phyloP scores from a whole-genome alignment of 1,284 basidiomycete genomes.

The Cryptococcus hybrid region DNA sequence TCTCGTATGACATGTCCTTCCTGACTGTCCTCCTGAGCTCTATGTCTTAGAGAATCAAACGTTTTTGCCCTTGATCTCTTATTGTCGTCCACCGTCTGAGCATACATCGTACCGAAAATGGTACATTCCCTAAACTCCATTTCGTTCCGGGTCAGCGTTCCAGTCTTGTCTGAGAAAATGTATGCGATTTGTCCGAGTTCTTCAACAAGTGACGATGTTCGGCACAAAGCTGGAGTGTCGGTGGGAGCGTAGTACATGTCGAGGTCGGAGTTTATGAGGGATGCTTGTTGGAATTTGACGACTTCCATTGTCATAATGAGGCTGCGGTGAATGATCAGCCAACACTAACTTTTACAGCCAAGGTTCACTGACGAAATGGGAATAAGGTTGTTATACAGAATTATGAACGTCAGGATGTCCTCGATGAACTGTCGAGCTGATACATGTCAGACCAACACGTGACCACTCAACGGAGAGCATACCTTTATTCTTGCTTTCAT shows the following conservation, averaged over 20 bases:
- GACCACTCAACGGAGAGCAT: constrained; percentile 1
- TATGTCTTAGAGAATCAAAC: constrained; percentile 43
- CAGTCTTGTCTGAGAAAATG: constrained; percentile 98
- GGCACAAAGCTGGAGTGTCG: constrained; percentile 93
- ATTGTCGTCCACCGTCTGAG: constrained; percentile 81
- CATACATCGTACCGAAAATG: constrained; percentile 84
- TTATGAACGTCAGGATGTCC: constrained; percentile 98
- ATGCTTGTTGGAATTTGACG: constrained; percentile 97
- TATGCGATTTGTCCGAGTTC: constrained; percentile 95
- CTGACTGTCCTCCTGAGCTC: constrained; percentile 56
- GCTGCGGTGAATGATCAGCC: constrained; percentile 20
- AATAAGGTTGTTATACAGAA: constrained; percentile 98
- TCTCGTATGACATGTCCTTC: constrained; percentile 73
- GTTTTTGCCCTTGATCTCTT: constrained; percentile 58
- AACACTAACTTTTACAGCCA: background rate
- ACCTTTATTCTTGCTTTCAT: constrained; percentile 48
- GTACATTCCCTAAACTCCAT: constrained; percentile 97
- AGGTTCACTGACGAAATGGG: constrained; percentile 74
- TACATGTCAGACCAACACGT: constrained; percentile 3
- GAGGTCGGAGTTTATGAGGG: constrained; percentile 93
- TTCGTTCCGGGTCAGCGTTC: constrained; percentile 93
- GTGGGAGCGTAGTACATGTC: constrained; percentile 95
- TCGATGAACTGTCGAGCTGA: constrained; percentile 75
- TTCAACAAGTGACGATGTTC: constrained; percentile 95
- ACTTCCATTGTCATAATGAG: constrained; percentile 99